A percentile compares a stretch with the other conserved stretches of the same genome.
Conservation (phyloP, 129 eudicot species). For the Chrysanthemum seticuspe region DNA sequence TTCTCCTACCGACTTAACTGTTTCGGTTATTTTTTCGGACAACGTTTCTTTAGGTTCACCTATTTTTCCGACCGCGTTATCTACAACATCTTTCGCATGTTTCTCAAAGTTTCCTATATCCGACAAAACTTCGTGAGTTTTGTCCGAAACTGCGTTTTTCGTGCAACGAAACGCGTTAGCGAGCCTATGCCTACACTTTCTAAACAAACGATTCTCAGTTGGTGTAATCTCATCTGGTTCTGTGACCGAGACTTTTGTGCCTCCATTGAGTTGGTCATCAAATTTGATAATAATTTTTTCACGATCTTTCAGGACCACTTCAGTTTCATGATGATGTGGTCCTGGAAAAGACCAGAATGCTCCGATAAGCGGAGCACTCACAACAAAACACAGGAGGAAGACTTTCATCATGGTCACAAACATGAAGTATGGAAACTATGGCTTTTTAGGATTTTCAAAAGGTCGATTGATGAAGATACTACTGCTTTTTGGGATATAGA, state of each 20-base stretch:
- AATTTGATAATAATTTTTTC: conserved; percentile 34
- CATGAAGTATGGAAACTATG: not conserved
- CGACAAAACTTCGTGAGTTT: not conserved
- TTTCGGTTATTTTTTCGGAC: not conserved
- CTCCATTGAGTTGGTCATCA: conserved; percentile 33
- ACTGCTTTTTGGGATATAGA: not conserved
- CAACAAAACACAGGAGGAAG: conserved; percentile 38
- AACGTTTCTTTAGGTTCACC: not conserved
- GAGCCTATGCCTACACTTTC: conserved; percentile 53
- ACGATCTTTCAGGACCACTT: conserved; percentile 34
- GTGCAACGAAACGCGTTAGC: conserved; percentile 26
- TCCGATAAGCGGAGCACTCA: conserved; percentile 37
- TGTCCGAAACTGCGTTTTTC: conserved; percentile 23
- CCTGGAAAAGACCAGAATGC: conserved; percentile 41
- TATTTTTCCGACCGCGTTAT: conserved; percentile 11
- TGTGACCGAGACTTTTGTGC: conserved; percentile 51
- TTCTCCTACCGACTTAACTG: not conserved
- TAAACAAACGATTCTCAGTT: conserved; percentile 16
- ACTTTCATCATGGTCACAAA: conserved; percentile 46
- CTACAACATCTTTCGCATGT: conserved; percentile 19
- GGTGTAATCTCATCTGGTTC: conserved; percentile 1
- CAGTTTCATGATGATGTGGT: not conserved
- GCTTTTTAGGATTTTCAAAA: not conserved
- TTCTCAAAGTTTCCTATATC: conserved; percentile 18
- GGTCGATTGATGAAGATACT: conserved; percentile 7